Percentiles rank a stretch among this genome's conserved stretches.
Evolutionary conservation across 805 yeast species (phyloP).

Genomic region (Candida piceae): DNA sequence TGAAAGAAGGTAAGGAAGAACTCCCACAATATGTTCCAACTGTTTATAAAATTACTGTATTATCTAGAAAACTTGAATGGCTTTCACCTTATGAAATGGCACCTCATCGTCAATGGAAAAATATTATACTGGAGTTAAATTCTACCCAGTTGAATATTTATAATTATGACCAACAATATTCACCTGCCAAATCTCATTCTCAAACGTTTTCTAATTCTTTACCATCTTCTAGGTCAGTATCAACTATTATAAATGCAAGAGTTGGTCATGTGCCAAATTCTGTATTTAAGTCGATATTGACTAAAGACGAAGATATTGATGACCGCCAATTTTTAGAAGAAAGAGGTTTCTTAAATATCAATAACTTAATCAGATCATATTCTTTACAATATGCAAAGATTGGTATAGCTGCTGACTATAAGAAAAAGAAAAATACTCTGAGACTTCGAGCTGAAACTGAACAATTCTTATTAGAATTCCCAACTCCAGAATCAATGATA

Average conservation of each 20-base stretch:
- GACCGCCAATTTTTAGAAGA: constrained; percentile 17
- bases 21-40: constrained; percentile 70
- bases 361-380: constrained; percentile 52
- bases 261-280: background rate
- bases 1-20: constrained; percentile 30
- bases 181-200: constrained; percentile 6
- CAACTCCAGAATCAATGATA: constrained; percentile 59
- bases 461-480: constrained; percentile 68
- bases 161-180: constrained; percentile 26
- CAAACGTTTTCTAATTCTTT: constrained; percentile 4
- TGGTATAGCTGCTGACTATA: constrained; percentile 84
- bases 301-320: constrained; percentile 25
- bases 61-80: constrained; percentile 70
- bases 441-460: constrained; percentile 79
- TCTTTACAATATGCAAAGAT: constrained; percentile 79
- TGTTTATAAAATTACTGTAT: constrained; percentile 50
- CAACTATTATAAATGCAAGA: no score
- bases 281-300: constrained; percentile 23
- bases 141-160: constrained; percentile 82
- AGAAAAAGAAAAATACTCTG: constrained; percentile 60
- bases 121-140: constrained; percentile 66
- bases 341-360: constrained; percentile 25
- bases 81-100: constrained; percentile 71
- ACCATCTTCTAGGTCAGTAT: constrained; percentile 11
- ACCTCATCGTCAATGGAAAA: constrained; percentile 64